Evolutionary conservation across 2,329 filamentous ascomycete genomes (phyloP).

Genomic region (Aspergillus bombycis): DNA sequence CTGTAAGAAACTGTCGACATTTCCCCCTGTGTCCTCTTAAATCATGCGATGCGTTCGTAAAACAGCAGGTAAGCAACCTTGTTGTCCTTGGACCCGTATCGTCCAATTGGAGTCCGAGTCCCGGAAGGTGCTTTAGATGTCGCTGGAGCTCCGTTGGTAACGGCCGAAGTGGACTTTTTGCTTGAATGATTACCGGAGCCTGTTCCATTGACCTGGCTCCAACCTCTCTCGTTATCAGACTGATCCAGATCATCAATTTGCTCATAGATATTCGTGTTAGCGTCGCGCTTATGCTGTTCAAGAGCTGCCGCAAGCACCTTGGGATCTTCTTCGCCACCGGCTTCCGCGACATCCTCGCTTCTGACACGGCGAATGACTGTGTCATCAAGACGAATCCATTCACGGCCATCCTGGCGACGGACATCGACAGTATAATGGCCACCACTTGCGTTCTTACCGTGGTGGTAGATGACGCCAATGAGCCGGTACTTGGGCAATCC

Average conservation of each 20-base stretch:
- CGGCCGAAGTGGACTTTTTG: constrained; percentile 70
- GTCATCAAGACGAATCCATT: constrained; percentile 96
- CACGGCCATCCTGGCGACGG: constrained; percentile 86
- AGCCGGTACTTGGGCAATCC: constrained; percentile 81
- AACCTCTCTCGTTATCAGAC: constrained; percentile 64
- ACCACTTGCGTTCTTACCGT: constrained; percentile 93
- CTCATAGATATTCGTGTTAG: constrained; percentile 74
- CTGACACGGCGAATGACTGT: constrained; percentile 84
- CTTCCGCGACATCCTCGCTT: constrained; percentile 86
- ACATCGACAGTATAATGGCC: constrained; percentile 99
- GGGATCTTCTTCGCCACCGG: constrained; percentile 77
- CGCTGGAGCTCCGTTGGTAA: constrained; percentile 66
- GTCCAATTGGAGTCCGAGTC: constrained; percentile 57
- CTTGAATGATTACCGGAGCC: constrained; percentile 48
- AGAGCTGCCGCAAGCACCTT: constrained; percentile 67
- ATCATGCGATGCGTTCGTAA: constrained; percentile 72
- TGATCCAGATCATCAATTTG: constrained; percentile 66
- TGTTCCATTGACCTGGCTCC: constrained; percentile 81
- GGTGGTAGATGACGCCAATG: constrained; percentile 92
- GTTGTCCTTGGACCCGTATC: constrained; percentile 77
- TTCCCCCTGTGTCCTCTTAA: not conserved
- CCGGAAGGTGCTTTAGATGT: constrained; percentile 58
- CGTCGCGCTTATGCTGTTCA: constrained; percentile 66
- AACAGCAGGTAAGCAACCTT: constrained; percentile 97
- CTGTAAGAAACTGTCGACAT: not conserved